phyloP scores from a whole-genome alignment of 2,329 filamentous ascomycete species.

The Calonectria multiphialidica region DNA sequence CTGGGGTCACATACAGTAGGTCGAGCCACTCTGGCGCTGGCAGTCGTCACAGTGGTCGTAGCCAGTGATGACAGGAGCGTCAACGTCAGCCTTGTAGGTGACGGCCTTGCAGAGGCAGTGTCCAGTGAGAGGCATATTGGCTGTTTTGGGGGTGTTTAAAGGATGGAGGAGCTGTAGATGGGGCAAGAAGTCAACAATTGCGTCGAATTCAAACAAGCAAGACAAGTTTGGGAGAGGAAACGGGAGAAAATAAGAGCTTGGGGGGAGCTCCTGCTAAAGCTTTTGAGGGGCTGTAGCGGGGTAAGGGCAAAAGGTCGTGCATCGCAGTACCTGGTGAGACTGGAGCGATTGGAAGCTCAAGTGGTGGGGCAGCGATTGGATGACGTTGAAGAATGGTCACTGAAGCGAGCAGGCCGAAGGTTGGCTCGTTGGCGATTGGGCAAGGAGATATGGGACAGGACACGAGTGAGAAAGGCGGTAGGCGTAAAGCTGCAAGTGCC shows the following conservation, averaged over 20 bases:
- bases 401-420: neutral
- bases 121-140: conserved; percentile 73
- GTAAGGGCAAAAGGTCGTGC: conserved; percentile 28
- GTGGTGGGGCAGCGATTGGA: conserved; percentile 44
- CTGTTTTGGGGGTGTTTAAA: conserved; percentile 1
- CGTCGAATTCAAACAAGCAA: neutral
- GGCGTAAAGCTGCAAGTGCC: conserved; percentile 14
- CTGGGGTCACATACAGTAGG: conserved; percentile 66
- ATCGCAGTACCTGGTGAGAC: conserved; percentile 24
- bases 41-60: conserved; percentile 82
- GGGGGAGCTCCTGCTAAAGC: conserved; percentile 36
- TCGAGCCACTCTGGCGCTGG: conserved; percentile 77
- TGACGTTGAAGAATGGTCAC: conserved; percentile 41
- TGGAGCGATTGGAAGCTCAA: conserved; percentile 27
- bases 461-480: neutral
- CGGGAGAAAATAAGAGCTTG: conserved; percentile 22
- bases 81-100: conserved; percentile 73
- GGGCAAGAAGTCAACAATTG: conserved; percentile 15
- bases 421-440: conserved; percentile 29
- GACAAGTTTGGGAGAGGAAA: neutral
- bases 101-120: conserved; percentile 80
- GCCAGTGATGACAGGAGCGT: conserved; percentile 65
- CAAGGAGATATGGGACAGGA: conserved; percentile 4
- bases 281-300: conserved; percentile 43
- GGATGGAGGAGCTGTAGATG: conserved; percentile 7